Evolutionary conservation across 495 filamentous ascomycete species (phyloP).

Genomic region (Podospora didyma): DNA sequence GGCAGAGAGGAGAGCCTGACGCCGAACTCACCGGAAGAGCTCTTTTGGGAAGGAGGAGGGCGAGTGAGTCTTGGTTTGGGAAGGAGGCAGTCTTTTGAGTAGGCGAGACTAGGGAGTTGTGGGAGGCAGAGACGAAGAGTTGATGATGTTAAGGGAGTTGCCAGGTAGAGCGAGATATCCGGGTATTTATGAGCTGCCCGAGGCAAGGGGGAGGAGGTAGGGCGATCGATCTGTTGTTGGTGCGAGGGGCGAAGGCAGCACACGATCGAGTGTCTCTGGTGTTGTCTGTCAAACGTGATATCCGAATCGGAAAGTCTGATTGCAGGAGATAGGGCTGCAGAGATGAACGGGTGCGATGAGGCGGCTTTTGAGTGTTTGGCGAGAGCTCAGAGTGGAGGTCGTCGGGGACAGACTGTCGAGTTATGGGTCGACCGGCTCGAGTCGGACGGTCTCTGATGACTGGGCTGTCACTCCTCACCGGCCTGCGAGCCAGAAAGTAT

Average conservation of each 20-base stretch:
- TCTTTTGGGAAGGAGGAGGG: too few species aligned
- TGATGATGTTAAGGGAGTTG: neutral
- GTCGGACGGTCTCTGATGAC: constrained; percentile 4
- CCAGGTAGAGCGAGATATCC: neutral
- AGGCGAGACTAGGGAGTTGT: too few species aligned
- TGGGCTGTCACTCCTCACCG: constrained; percentile 6
- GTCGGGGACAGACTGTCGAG: neutral
- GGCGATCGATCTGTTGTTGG: neutral
- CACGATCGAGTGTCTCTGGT: constrained; percentile 7
- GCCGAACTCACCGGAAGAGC: too few species aligned
- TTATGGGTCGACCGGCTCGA: constrained; percentile 6
- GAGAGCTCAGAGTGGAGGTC: constrained; percentile 13
- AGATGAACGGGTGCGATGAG: constrained; percentile 22
- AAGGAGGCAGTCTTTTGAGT: too few species aligned
- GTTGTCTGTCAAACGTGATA: constrained; percentile 26
- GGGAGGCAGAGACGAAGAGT: neutral
- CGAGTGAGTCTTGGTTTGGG: too few species aligned
- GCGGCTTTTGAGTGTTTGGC: constrained; percentile 17
- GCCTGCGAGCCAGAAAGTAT: constrained; percentile 12
- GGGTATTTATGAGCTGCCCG: neutral
- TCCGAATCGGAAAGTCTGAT: constrained; percentile 19
- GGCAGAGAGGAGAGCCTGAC: too few species aligned
- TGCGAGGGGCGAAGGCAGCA: neutral
- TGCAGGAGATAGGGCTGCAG: constrained; percentile 23
- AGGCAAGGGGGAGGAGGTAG: neutral